Conservation (phyloP, 2,329 filamentous ascomycete species). For the Cytospora paraplurivora region DNA sequence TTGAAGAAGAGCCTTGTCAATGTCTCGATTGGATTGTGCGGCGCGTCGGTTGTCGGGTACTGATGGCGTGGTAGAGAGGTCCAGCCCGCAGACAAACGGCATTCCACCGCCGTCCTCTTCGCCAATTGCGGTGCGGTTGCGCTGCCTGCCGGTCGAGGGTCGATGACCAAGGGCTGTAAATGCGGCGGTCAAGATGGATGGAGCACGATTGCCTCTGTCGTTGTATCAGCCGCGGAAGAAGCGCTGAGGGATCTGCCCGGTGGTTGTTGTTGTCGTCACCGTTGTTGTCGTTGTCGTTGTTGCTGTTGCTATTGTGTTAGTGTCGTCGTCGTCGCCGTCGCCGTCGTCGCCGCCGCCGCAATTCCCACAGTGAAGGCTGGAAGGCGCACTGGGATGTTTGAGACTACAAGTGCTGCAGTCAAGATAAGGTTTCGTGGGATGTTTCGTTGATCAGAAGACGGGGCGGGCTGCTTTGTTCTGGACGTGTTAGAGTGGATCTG, state of each 20-base stretch:
- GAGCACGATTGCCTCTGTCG: neutral
- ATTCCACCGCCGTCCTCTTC: slow-evolving; percentile 11
- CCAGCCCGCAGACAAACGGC: neutral
- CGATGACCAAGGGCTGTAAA: neutral
- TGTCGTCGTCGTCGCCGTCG: neutral
- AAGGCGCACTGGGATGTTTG: neutral
- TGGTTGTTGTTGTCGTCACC: neutral
- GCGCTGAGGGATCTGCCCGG: neutral
- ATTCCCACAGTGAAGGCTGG: neutral
- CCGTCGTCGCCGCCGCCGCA: too few relatives aligned
- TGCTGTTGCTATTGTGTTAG: neutral
- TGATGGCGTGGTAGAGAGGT: neutral
- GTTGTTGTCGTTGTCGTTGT: neutral
- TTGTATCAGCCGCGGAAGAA: neutral
- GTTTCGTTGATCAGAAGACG: neutral
- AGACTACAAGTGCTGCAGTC: slow-evolving; percentile 6
- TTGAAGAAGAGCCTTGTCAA: slow-evolving; percentile 3
- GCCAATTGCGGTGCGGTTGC: slow-evolving; percentile 1
- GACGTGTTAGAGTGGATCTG: slow-evolving; percentile 9
- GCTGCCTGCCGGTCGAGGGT: slow-evolving; percentile 6
- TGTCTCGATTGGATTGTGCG: neutral
- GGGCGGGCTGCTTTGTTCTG: slow-evolving; percentile 10
- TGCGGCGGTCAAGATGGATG: neutral
- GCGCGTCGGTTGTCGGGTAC: neutral
- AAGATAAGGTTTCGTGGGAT: slow-evolving; percentile 17